Base-by-base conservation (phyloP, 2,329 filamentous ascomycete species). In the Diaporthe velutina region DNA sequence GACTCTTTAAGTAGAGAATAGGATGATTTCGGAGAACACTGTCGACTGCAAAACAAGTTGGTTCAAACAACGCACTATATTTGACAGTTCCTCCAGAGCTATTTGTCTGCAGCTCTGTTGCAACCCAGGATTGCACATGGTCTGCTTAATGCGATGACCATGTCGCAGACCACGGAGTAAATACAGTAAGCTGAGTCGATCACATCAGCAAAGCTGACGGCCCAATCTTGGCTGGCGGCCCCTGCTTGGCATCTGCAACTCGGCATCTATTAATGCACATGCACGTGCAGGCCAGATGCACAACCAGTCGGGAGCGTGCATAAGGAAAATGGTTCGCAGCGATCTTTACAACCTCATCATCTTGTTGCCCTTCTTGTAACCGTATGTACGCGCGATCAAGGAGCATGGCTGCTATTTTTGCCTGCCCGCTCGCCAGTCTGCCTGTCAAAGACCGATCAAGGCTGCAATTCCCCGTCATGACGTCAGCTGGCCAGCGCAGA, bases 211-310 rank as follows among this genome's bases (percentile, higher is more conserved):
- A 10, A 48, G 64, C 64, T 52, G 64, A 67, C 30, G 38, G 58
- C 38, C 38, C 58, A 38, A 38, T 54, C 35, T 61, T 38, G 30
- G 30, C 40, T 19, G 64, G 45, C 33, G 64, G 33, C 64, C 61
- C 64, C 64, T 68, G 64, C 64, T 68, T 68, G 64, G 64, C 48
- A 68, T 54, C 64, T 68, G 64, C 48, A 52, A 68, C 45, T 30
- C 54, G 64, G 64, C 64, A 40, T 68, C 64, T 68, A 54, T 68
- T 54, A 54, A 68, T 54, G 64, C 64, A 68, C 48, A 40, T 54
- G 64, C 45, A 54, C 48, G 48, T 68, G 48, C 64, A 52, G 64
- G 33, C 22, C 45, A 22, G 13, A 9, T 38, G 45, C 33, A 40
- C 64, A 68, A 40, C 64, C 64, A 68, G 64, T 54, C 48, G 54